Evolutionary conservation across 805 yeast genomes (phyloP).

Genomic region (Teunomyces tritomae): DNA sequence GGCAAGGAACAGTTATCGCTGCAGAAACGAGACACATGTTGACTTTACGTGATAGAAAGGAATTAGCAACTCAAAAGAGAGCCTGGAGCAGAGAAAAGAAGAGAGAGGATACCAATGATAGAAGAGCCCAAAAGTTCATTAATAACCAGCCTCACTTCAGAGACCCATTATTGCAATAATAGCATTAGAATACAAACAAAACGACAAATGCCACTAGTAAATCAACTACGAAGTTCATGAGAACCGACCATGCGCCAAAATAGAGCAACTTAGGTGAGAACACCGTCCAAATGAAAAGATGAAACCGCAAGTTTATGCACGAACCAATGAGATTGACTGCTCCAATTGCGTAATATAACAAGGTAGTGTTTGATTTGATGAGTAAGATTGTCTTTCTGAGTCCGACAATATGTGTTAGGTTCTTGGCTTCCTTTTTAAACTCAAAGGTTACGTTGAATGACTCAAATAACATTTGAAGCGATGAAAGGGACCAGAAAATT

Average conservation of each 20-base stretch:
- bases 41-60: conserved; percentile 35
- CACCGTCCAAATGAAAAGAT: conserved; percentile 95
- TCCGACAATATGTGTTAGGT: conserved; percentile 15
- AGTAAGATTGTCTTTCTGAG: conserved; percentile 35
- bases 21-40: conserved; percentile 54
- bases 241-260: conserved; percentile 69
- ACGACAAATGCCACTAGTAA: conserved; percentile 7
- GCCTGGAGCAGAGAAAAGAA: conserved; percentile 57
- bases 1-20: conserved; percentile 46
- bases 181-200: conserved; percentile 5
- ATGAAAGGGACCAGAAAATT: conserved; percentile 69
- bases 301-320: conserved; percentile 74
- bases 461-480: conserved; percentile 40
- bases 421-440: conserved; percentile 7
- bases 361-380: conserved; percentile 33
- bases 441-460: conserved; percentile 15
- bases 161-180: conserved; percentile 29
- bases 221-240: conserved; percentile 42
- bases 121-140: conserved; percentile 64
- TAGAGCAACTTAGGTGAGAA: conserved; percentile 90
- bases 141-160: conserved; percentile 77
- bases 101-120: conserved; percentile 49
- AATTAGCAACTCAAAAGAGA: conserved; percentile 46
- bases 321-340: conserved; percentile 62
- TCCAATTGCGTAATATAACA: conserved; percentile 57